Evolutionary conservation across 106 monocot genomes (phyloP).

Genomic region (Triglochin maritima): DNA sequence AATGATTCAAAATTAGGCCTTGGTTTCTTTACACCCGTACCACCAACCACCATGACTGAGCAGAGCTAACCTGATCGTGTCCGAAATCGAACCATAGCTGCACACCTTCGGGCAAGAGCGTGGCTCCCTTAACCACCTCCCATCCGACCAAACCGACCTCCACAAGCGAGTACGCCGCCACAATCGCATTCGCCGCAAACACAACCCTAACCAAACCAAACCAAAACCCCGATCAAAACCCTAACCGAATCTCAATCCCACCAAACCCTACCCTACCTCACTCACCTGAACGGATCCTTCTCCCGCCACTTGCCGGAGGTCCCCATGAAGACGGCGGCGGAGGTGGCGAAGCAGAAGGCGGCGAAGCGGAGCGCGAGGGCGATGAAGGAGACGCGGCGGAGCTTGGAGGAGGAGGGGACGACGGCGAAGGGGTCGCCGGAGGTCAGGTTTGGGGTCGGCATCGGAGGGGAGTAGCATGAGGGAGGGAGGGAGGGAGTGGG

Average conservation of each 20-base stretch:
- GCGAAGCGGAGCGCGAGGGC: constrained; percentile 46
- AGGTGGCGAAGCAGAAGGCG: constrained; percentile 55
- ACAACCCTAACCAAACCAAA: constrained; percentile 3
- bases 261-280: too few relatives aligned
- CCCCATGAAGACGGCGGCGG: constrained; percentile 52
- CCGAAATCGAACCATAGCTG: constrained; percentile 99
- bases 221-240: too few relatives aligned
- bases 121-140: constrained; percentile 58
- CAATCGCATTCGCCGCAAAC: constrained; percentile 78
- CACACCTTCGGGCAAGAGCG: constrained; percentile 56
- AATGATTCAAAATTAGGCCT: too few relatives aligned
- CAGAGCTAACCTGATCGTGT: constrained; percentile 68
- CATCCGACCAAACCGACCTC: constrained; percentile 46
- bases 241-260: too few relatives aligned
- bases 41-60: too few relatives aligned
- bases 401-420: constrained; percentile 23
- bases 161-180: constrained; percentile 63
- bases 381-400: constrained; percentile 30
- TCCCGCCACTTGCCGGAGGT: constrained; percentile 42
- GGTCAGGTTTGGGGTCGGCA: neutral
- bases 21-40: too few relatives aligned
- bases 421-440: constrained; percentile 17
- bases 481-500: constrained; percentile 14
- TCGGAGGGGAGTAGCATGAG: neutral
- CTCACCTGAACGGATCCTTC: constrained; percentile 33